Percentiles rank a stretch among this genome's conserved stretches.
Conservation (phyloP, 176 grass and related monocot species). For the Carex parvula region DNA sequence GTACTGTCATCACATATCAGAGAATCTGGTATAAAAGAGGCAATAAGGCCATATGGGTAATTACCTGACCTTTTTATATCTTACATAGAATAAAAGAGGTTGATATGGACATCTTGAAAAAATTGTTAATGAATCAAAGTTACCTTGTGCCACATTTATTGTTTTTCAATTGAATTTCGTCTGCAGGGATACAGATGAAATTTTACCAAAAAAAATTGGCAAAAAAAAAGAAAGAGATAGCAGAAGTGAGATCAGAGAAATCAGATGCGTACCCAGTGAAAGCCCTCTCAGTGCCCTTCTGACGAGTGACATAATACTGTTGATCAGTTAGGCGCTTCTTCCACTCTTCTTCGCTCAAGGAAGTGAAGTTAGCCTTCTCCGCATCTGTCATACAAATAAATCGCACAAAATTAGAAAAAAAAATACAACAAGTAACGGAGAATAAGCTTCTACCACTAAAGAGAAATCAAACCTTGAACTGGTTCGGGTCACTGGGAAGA, state of each 20-base stretch:
- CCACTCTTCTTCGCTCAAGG: conserved; percentile 65
- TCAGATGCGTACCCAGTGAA: conserved; percentile 62
- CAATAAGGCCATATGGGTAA: background rate
- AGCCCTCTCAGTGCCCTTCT: conserved; percentile 86
- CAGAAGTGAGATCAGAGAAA: background rate
- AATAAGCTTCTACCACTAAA: too few relatives aligned
- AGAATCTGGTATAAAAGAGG: background rate
- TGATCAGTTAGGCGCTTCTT: conserved; percentile 60
- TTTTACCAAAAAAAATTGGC: too few relatives aligned
- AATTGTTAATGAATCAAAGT: background rate
- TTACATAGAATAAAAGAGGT: background rate
- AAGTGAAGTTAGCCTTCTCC: conserved; percentile 30
- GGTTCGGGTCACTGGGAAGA: too few relatives aligned
- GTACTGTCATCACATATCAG: conserved; percentile 9
- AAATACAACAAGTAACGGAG: too few relatives aligned
- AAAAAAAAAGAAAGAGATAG: background rate
- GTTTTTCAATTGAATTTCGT: background rate
- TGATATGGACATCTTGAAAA: background rate
- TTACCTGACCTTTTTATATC: background rate
- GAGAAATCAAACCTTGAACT: too few relatives aligned
- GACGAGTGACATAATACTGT: conserved; percentile 65
- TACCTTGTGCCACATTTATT: background rate
- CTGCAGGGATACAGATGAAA: background rate
- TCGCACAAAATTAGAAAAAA: background rate
- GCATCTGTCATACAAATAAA: conserved; percentile 20